A percentile compares a stretch with the other conserved stretches of the same genome.
Evolutionary conservation across 1,139 yeast species (phyloP).

Genomic region (Yamadazyma songkhlaensis): DNA sequence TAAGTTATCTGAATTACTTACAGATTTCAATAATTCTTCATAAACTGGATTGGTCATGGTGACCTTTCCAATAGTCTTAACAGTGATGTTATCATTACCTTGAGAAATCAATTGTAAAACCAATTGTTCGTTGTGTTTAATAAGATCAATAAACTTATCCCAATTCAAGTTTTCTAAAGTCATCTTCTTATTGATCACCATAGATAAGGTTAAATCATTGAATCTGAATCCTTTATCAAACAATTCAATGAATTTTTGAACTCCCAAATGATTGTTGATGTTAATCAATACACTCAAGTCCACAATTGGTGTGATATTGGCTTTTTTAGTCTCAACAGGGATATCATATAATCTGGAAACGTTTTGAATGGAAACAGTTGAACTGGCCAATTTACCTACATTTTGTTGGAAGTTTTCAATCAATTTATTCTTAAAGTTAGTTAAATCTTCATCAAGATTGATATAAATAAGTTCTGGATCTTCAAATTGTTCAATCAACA

Average conservation of each 20-base stretch:
- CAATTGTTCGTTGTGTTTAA: conserved; percentile 11
- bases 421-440: conserved; percentile 22
- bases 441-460: conserved; percentile 35
- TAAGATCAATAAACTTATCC: conserved; percentile 27
- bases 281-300: conserved; percentile 30
- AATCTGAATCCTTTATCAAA: conserved; percentile 32
- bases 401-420: conserved; percentile 15
- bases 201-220: conserved; percentile 30
- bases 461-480: conserved; percentile 51
- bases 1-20: conserved; percentile 10
- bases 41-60: conserved; percentile 7
- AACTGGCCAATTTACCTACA: conserved; percentile 5
- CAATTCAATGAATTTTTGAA: conserved; percentile 22
- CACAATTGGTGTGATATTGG: conserved; percentile 12
- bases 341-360: conserved; percentile 15
- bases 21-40: conserved; percentile 6
- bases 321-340: neutral
- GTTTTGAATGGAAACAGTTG: conserved; percentile 22
- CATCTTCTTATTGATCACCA: conserved; percentile 31
- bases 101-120: conserved; percentile 20
- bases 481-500: conserved; percentile 47
- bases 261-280: conserved; percentile 29
- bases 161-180: conserved; percentile 21
- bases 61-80: conserved; percentile 14
- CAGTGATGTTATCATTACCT: conserved; percentile 28